These are phyloP conservation scores for Sarocladiaceae sp. DNA, from an alignment of 2,329 filamentous ascomycete species.

Conservation along the genomic window DNA sequence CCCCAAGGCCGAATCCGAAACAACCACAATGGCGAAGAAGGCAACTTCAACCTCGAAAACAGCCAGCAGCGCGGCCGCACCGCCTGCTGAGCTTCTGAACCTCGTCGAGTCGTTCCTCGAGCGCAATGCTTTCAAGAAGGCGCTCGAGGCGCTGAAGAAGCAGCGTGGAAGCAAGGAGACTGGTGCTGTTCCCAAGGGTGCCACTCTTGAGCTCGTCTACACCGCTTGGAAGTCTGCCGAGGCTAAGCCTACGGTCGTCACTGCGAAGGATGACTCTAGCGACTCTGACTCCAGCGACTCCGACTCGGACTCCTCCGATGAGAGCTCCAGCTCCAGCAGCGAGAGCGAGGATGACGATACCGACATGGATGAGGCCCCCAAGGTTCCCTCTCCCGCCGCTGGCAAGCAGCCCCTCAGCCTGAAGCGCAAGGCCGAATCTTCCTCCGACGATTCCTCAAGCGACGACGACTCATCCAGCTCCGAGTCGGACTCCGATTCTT, in stretches of 20 bases:
- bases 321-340: constrained; percentile 20
- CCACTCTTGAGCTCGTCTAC: constrained; percentile 47
- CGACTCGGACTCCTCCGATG: constrained; percentile 16
- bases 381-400: constrained; percentile 16
- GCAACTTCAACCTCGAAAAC: constrained; percentile 18
- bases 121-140: constrained; percentile 59
- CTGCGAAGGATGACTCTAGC: constrained; percentile 22
- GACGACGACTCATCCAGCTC: constrained; percentile 30
- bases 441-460: constrained; percentile 22
- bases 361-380: constrained; percentile 16
- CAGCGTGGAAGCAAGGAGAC: constrained; percentile 49
- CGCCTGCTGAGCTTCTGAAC: constrained; percentile 60
- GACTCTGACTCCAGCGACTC: constrained; percentile 20
- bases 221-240: constrained; percentile 42
- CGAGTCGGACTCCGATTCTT: constrained; percentile 31
- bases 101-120: constrained; percentile 64
- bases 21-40: constrained; percentile 31
- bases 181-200: constrained; percentile 18
- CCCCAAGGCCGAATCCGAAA: constrained; percentile 16
- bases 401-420: constrained; percentile 18
- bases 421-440: constrained; percentile 36
- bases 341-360: constrained; percentile 19
- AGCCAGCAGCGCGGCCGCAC: constrained; percentile 20
- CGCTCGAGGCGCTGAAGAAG: constrained; percentile 59
- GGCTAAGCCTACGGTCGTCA: constrained; percentile 17